Evolutionary conservation across 2,329 filamentous ascomycete genomes (phyloP), one percentile per base, ranked within the genome.

Genomic region (Cadophora luteo-olivacea): DNA sequence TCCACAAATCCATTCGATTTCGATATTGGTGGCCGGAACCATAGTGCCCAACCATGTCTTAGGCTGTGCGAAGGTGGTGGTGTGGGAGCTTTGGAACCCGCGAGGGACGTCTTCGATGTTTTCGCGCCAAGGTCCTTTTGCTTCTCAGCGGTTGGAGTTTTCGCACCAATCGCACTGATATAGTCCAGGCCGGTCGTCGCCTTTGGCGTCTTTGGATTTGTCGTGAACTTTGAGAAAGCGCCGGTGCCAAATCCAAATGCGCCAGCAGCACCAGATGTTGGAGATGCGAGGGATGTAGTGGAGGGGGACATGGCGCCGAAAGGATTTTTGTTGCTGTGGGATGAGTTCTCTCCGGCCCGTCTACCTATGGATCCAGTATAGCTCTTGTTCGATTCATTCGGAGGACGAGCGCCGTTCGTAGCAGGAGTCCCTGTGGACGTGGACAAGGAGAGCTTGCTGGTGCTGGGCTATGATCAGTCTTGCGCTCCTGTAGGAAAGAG

Each of bases 1-100:
- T 98, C 95, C 75, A 91, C 87, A 77, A 85, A 90, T 51, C 88
- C 88, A 77, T 96, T 95, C 73, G 95, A 96, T 83, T 99, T 99
- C 73, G 93, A 94, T 75, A 97, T 97, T 61, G 96, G 96, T 49
- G 96, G 96, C 69, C 96, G 89, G 82, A 97, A 99, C 94, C 96
- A 98, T 79, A 98, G 93, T 41, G 97, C 91, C 96, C 96, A 99
- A 72, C 90, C 91, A 80, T 93, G 90, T 81, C 92, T 94, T 75
- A 98, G 85, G 69, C 87, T 85, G 78, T 91, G 88, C 67, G 80
- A 75, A 45, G 83, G 79, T 51, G 82, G 79, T 58, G 82, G 78
- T 49, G 79, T 74, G 7, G 80, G 78, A 38, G 75, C 78, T 72
- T 82, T 84, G 29, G 81, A 78, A 76, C 86, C 84, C 68, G 83